Percentiles rank a stretch among this genome's conserved stretches.
Conservation (phyloP, 2,329 filamentous ascomycete species). For the Aspergillus sp. region DNA sequence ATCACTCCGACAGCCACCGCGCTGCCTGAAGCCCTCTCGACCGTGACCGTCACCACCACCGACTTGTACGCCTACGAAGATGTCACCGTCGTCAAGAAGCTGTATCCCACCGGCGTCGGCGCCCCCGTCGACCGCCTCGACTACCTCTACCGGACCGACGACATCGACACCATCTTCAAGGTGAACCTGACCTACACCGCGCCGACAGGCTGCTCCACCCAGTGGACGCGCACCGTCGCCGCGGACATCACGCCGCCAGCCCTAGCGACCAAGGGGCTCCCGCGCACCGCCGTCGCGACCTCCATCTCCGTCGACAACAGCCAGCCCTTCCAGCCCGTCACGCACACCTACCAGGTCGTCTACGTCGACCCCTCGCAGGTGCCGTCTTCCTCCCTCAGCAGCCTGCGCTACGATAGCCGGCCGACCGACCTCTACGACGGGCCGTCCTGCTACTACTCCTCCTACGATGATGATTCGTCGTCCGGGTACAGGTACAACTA, state of each 20-base stretch:
- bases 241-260: conserved; percentile 19
- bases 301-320: conserved; percentile 22
- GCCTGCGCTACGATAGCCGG: conserved; percentile 18
- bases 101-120: conserved; percentile 28
- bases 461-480: too few relatives aligned
- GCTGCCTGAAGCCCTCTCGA: conserved; percentile 24
- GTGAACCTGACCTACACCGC: conserved; percentile 29
- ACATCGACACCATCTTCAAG: conserved; percentile 19
- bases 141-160: background rate
- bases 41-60: conserved; percentile 19
- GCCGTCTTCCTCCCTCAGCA: conserved; percentile 16
- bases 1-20: conserved; percentile 24
- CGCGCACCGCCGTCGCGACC: conserved; percentile 19
- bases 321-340: conserved; percentile 24
- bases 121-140: conserved; percentile 2
- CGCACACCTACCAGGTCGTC: conserved; percentile 23
- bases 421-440: conserved; percentile 12
- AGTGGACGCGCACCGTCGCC: conserved; percentile 26
- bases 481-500: too few relatives aligned
- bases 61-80: conserved; percentile 7
- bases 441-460: background rate
- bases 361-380: conserved; percentile 31
- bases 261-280: too few relatives aligned
- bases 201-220: conserved; percentile 26
- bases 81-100: conserved; percentile 25